These are phyloP conservation scores for Royoungia palumana DNA, from an alignment of 768 basidiomycete species.

Conservation along the genomic window DNA sequence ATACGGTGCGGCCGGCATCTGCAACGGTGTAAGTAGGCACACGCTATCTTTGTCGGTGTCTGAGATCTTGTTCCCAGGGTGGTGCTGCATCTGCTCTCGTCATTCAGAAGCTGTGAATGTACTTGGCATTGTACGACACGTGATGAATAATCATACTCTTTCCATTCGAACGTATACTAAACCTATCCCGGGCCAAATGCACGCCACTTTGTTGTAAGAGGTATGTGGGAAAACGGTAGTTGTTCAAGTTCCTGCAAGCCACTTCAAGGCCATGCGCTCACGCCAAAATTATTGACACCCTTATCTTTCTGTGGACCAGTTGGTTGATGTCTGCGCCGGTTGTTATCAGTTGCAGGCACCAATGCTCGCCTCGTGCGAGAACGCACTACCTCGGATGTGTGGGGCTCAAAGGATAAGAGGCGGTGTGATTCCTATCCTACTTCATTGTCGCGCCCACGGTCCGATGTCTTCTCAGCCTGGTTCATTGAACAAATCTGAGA, in stretches of 20 bases:
- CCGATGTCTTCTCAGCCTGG: conserved; percentile 19
- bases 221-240: conserved; percentile 14
- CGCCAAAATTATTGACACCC: conserved; percentile 8
- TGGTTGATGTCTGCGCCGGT: neutral
- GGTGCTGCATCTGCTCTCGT: conserved; percentile 91
- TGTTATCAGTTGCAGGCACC: conserved; percentile 10
- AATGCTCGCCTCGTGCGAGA: conserved; percentile 3
- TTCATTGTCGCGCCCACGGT: neutral
- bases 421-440: neutral
- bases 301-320: conserved; percentile 15
- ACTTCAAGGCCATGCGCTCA: conserved; percentile 2
- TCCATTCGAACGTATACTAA: conserved; percentile 6
- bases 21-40: conserved; percentile 79
- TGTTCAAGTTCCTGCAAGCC: neutral
- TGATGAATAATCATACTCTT: conserved; percentile 13
- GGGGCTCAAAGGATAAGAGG: conserved; percentile 11
- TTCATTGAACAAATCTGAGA: conserved; percentile 6
- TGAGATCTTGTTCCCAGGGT: conserved; percentile 49
- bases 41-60: conserved; percentile 4
- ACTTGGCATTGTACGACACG: conserved; percentile 13
- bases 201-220: conserved; percentile 3
- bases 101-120: conserved; percentile 71
- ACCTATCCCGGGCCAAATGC: conserved; percentile 1
- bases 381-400: neutral
- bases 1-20: conserved; percentile 94